phyloP scores from a whole-genome alignment of 2,329 filamentous ascomycete genomes.

The Neonectria hederae region DNA sequence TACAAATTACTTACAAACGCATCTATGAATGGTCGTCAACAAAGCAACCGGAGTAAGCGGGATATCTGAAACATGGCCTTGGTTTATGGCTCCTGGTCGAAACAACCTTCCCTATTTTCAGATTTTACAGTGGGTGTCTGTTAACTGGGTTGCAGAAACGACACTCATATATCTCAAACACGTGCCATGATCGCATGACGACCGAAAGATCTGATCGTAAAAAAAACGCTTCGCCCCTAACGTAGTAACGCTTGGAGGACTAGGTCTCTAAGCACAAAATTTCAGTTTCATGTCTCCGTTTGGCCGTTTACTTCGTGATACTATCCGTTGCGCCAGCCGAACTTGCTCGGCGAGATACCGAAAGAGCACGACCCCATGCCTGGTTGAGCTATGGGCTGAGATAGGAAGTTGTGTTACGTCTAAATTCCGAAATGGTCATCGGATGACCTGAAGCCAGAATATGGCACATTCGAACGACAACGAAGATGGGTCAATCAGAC shows the following conservation, averaged over 20 bases:
- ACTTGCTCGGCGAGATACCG: not conserved
- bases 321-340: conserved; percentile 12
- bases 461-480: not conserved
- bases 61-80: conserved; percentile 17
- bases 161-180: conserved; percentile 17
- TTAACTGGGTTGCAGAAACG: not conserved
- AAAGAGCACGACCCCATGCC: not conserved
- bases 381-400: not conserved
- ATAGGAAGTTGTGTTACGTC: not conserved
- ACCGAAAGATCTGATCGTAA: conserved; percentile 13
- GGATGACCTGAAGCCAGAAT: not conserved
- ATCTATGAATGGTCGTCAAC: not conserved
- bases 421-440: too few relatives aligned
- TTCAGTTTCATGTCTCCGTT: conserved; percentile 16
- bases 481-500: not conserved
- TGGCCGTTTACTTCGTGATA: not conserved
- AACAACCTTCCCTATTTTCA: conserved; percentile 4
- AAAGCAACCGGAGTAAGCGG: conserved; percentile 18
- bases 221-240: conserved; percentile 2
- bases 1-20: not conserved
- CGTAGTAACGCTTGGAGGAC: not conserved
- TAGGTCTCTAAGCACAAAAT: not conserved
- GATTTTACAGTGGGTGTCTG: not conserved
- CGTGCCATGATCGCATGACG: conserved; percentile 13
- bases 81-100: conserved; percentile 3